Evolutionary conservation across 2,329 filamentous ascomycete genomes (phyloP), one percentile per base, ranked within the genome.

Genomic region (Pseudogymnoascus verrucosus): DNA sequence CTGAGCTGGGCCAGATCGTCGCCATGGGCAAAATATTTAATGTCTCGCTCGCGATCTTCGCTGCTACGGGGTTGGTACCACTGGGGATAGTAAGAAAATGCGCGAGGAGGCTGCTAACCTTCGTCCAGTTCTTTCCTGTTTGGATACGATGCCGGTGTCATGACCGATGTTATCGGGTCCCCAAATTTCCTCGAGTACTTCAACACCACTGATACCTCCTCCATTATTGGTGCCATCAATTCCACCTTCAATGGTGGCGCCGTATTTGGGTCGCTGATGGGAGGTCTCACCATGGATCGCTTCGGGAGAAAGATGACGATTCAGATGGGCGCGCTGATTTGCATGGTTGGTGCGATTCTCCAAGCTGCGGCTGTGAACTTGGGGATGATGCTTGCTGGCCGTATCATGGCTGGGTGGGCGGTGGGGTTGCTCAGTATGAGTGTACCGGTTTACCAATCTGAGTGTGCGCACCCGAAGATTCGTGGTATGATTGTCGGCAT

Each of bases 191-290:
- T 71, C 36, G 47, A 12, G 2, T 71, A 67, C 54, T 71, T 71
- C 74, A 73, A 68, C 74, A 79, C 71, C 69, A 76, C 66, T 8
- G 63, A 63, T 5, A 66, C 63, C 8, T 71, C 68, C 6, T 37
- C 69, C 2, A 71, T 70, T 12, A 70, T 71, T 19, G 85, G 84
- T 61, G 79, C 85, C 4, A 84, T 88, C 1, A 85, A 87, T n/a
- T 85, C 84, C 3, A 79, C 86, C 63, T 87, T 88, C 72, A 88
- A 85, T 4, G 82, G 82, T 6, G 85, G 85, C 44, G 85, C 61
- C 78, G 84, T 57, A 73, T 75, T 63, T 73, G 82, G 57, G 31
- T 67, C 70, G 6, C 65, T 71, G 2, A 69, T 70, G 64, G 70
- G 70, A 28, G 84, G 85, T 61, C 78, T 81, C 2, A 73, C 76